phyloP scores from a whole-genome alignment of 768 basidiomycete species.

The Gelatoporia subvermispora region DNA sequence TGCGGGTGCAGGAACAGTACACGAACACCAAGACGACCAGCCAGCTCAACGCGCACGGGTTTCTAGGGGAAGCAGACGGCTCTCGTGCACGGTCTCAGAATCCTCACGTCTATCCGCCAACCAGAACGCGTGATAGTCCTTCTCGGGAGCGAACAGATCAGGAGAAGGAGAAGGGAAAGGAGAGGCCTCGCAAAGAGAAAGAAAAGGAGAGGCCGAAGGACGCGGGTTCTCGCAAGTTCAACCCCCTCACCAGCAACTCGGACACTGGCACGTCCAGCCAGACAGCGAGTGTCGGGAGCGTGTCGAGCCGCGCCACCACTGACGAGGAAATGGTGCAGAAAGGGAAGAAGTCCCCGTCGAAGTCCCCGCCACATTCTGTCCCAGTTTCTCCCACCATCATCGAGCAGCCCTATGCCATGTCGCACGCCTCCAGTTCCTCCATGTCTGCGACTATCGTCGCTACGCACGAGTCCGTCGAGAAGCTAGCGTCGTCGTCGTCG shows the following conservation, averaged over 20 bases:
- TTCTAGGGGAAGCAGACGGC: conserved; percentile 42
- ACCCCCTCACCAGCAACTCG: neutral
- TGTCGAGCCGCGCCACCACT: conserved; percentile 4
- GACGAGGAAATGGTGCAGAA: conserved; percentile 8
- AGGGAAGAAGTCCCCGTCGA: conserved; percentile 1
- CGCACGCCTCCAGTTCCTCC: conserved; percentile 1
- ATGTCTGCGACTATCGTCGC: neutral
- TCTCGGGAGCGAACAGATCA: conserved; percentile 1
- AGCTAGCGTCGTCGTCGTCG: conserved; percentile 8
- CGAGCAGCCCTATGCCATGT: conserved; percentile 3
- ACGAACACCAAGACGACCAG: conserved; percentile 72
- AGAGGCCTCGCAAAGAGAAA: conserved; percentile 22
- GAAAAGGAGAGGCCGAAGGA: conserved; percentile 28
- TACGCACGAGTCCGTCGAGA: neutral
- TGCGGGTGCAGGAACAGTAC: conserved; percentile 72
- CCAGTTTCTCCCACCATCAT: conserved; percentile 13
- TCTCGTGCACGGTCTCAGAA: neutral
- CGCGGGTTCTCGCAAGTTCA: conserved; percentile 15
- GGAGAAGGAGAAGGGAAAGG: conserved; percentile 22
- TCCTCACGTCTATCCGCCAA: neutral
- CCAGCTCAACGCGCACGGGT: conserved; percentile 61
- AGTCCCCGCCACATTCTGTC: conserved; percentile 5
- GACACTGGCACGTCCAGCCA: conserved; percentile 10
- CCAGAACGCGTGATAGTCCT: neutral
- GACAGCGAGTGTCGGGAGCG: conserved; percentile 14